Base-by-base conservation (phyloP, 2,329 filamentous ascomycete genomes). In the Stachybotrys chartarum region DNA sequence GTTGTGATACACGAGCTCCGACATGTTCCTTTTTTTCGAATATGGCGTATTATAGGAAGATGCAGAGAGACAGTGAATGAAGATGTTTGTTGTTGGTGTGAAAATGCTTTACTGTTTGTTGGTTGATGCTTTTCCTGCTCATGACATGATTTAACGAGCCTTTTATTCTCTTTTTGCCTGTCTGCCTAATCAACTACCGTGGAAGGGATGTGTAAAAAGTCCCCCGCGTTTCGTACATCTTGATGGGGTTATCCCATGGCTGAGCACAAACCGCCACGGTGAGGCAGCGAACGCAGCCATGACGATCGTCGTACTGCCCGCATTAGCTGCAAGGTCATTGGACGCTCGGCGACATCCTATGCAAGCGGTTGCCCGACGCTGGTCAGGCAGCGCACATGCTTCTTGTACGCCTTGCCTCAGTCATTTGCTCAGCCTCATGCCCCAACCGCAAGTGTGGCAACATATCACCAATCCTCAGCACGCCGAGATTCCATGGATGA, bases 1-100 rank as follows among this genome's bases (percentile, higher is more conserved):
- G 54, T 70, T 51, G 63, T 64, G 63, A 51, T 69, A 70, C 17
- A 68, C 60, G 39, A 69, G 64, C 50, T 66, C 63, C 7, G 58
- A 32, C 64, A 65, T 66, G 50, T 51, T 39, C 16, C 17, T 7
- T 17, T n/a, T n/a, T n/a, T n/a, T n/a, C n/a, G n/a, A 24, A 24
- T 24, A 2, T 24, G 24, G 24, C 4, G 24, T 24, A 24, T 24
- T 24, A 24, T 24, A 2, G 24, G 24, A 24, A 24, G 24, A 24
- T 24, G 24, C 24, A 42, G 35, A 42, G 14, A 42, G 14, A 14
- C 3, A 14, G 14, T 42, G 35, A 10, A 14, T 42, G 10, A 14
- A 42, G 35, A 42, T 30, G 16, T 31, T 18, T 55, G 50, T 57
- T 48, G 46, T 46, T 54, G 53, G 24, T 24, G 24, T 24, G 24